Conservation (phyloP, 495 filamentous ascomycete species). For the Saxophila tyrrhenica region DNA sequence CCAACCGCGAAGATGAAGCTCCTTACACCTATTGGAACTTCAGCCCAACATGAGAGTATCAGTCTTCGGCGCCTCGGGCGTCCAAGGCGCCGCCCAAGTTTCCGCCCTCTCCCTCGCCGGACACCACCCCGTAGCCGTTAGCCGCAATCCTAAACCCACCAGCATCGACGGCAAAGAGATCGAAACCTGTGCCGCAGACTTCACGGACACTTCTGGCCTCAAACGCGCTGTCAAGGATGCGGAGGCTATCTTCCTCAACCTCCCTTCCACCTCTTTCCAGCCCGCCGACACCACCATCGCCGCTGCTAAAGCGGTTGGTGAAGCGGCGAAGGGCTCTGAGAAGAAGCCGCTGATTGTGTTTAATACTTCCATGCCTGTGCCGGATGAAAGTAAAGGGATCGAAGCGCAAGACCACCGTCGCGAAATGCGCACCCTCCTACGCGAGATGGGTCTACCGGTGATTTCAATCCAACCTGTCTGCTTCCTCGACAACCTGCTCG, state of each 20-base stretch:
- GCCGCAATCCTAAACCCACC: neutral
- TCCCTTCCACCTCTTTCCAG: neutral
- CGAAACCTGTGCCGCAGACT: neutral
- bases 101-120: neutral
- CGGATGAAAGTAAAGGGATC: neutral
- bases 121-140: neutral
- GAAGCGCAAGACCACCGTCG: neutral
- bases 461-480: neutral
- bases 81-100: neutral
- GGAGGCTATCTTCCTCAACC: slow-evolving; percentile 1
- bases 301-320: neutral
- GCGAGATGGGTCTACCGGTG: neutral
- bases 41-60: neutral
- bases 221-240: neutral
- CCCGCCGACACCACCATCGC: neutral
- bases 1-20: neutral
- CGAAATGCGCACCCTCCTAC: neutral
- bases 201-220: neutral
- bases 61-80: neutral
- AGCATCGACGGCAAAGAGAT: neutral
- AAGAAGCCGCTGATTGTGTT: neutral
- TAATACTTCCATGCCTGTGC: neutral
- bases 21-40: too few relatives aligned
- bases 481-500: neutral
- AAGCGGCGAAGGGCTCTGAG: neutral